A percentile compares a stretch with the other conserved stretches of the same genome.
phyloP scores from a whole-genome alignment of 805 yeast genomes.

The Brettanomyces custersianus region DNA sequence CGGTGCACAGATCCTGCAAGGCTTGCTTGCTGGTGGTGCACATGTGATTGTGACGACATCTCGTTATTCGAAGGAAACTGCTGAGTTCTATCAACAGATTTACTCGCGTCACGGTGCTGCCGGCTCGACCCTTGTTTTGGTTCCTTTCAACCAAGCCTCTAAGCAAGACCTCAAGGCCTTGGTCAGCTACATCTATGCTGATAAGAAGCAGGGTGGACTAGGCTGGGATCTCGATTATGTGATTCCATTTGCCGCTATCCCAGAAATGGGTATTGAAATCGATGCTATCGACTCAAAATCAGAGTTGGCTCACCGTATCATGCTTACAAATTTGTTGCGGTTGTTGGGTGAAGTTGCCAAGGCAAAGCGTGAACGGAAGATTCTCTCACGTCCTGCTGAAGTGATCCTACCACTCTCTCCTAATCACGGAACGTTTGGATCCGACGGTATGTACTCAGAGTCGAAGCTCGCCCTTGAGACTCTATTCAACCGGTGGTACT shows the following conservation, averaged over 20 bases:
- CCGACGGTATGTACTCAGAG: constrained; percentile 97
- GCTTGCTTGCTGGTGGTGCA: constrained; percentile 95
- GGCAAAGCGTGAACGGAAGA: constrained; percentile 65
- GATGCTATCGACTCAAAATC: constrained; percentile 90
- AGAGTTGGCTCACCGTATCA: constrained; percentile 96
- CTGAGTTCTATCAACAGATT: constrained; percentile 91
- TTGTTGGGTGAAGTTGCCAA: constrained; percentile 84
- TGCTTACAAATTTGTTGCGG: constrained; percentile 93
- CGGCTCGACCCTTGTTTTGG: constrained; percentile 88
- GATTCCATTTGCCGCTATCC: constrained; percentile 98
- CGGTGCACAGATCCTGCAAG: constrained; percentile 95
- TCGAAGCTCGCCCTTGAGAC: constrained; percentile 94
- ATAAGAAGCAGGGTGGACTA: constrained; percentile 77
- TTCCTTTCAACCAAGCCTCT: constrained; percentile 98
- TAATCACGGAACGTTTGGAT: constrained; percentile 98
- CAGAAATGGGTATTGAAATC: constrained; percentile 95
- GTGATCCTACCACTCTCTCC: constrained; percentile 95
- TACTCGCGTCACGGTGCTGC: constrained; percentile 89
- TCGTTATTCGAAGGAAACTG: constrained; percentile 85
- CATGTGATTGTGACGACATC: constrained; percentile 95
- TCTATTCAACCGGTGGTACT: constrained; percentile 95
- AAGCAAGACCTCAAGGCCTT: constrained; percentile 86
- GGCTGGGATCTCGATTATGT: constrained; percentile 97
- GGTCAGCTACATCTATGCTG: constrained; percentile 77
- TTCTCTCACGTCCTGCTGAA: constrained; percentile 97